Base-by-base conservation (phyloP, 257 asterid genomes). In the Solanum etuberosum region DNA sequence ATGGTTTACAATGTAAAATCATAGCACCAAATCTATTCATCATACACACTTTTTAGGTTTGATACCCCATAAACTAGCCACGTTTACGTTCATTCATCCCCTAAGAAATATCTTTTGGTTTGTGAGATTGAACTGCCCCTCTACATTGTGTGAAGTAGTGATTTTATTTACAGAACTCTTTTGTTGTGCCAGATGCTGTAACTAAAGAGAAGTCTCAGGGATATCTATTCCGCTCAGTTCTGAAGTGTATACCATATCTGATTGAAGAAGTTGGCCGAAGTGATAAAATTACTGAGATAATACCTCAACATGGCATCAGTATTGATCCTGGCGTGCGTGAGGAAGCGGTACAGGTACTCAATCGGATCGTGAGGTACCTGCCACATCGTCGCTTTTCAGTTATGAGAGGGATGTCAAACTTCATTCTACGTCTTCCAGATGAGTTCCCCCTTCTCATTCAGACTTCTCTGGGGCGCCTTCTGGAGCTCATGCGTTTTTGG, bases 291-390 rank as follows among this genome's bases (percentile, higher is more conserved):
- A 93, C 99, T 7, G 99, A 96, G 94, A 97, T 97, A 88, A 96
- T 97, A 86, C 99, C 99, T 78, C 99, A 97, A 85, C 99, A 97
- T 92, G 98, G 99, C 91, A 97, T 97, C 85, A 96, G 99, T 87
- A 97, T 96, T 74, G 99, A 97, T 91, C 99, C 99, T 61, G 99
- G 98, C 74, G 99, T 97, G 77, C 97, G 99, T 80, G 99, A 97
- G 90, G 99, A 97, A 92, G 98, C 98, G 86, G 98, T 95, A 83
- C 98, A 96, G 91, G 99, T 97, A 63, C 94, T 97, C 88, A 97
- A 95, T 90, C 94, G 99, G 89, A 97, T 96, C 9, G 98, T 97
- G 83, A 93, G 97, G 81, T 92, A 90, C 92, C 98, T 96, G 86
- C 99, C 99, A 67, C 98, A 96, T 92, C 98, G 99, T 86, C 99